Evolutionary conservation across 1,284 basidiomycete genomes (phyloP).

Genomic region (Trametes pubescens): DNA sequence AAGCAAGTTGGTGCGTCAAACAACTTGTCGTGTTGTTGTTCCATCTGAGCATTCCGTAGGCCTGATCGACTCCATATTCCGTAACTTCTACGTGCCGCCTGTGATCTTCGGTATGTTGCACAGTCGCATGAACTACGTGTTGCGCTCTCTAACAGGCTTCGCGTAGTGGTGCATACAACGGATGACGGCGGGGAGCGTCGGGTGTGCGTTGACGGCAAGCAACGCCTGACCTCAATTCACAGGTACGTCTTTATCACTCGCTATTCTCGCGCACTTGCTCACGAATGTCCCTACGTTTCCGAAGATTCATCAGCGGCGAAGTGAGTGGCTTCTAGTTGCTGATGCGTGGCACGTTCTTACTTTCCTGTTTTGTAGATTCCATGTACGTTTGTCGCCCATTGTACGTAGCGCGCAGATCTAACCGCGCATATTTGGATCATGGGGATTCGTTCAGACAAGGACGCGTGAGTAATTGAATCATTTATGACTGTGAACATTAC

Average conservation of each 20-base stretch:
- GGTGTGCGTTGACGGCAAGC: constrained; percentile 84
- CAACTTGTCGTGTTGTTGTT: background rate
- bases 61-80: constrained; percentile 62
- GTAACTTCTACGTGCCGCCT: constrained; percentile 64
- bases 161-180: constrained; percentile 43
- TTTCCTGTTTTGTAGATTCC: constrained; percentile 21
- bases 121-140: background rate
- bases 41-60: constrained; percentile 36
- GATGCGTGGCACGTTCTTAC: constrained; percentile 10
- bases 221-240: constrained; percentile 73
- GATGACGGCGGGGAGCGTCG: constrained; percentile 70
- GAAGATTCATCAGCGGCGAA: constrained; percentile 71
- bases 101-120: constrained; percentile 55
- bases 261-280: background rate
- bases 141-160: background rate
- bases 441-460: constrained; percentile 51
- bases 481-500: background rate
- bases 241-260: constrained; percentile 47
- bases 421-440: background rate
- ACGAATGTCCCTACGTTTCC: background rate
- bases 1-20: constrained; percentile 41
- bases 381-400: constrained; percentile 20
- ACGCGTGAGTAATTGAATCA: constrained; percentile 53
- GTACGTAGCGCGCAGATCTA: background rate
- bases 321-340: constrained; percentile 47